Conservation (phyloP, 345 rosid species). For the Lepidium aucheri region DNA sequence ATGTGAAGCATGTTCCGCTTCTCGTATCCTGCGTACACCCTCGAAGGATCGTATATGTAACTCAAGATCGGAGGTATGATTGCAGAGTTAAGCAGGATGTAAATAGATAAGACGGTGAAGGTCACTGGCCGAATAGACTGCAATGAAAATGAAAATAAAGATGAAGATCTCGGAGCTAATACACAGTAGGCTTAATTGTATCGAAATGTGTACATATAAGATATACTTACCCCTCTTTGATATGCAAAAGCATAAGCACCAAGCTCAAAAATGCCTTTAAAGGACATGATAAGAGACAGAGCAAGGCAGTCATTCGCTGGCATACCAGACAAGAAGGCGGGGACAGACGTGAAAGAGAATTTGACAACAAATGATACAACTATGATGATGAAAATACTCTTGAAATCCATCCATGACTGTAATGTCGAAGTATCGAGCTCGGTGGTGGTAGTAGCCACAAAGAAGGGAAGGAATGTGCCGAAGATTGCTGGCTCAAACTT, state of each 20-base stretch:
- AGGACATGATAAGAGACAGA: conserved; percentile 38
- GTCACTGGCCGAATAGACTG: conserved; percentile 15
- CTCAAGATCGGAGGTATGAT: conserved; percentile 20
- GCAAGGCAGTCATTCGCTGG: conserved; percentile 37
- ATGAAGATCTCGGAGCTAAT: background rate
- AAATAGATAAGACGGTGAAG: conserved; percentile 15
- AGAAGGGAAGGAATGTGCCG: conserved; percentile 23
- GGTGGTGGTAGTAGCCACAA: conserved; percentile 9
- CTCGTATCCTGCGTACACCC: conserved; percentile 41
- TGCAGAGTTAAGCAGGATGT: conserved; percentile 23
- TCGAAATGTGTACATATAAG: background rate
- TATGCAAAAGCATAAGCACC: background rate
- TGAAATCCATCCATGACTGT: background rate
- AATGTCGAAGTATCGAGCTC: background rate
- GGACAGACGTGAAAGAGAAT: conserved; percentile 18
- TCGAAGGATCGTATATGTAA: conserved; percentile 35
- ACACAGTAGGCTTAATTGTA: background rate
- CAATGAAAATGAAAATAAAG: background rate
- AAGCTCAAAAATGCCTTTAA: conserved; percentile 38
- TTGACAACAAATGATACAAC: conserved; percentile 19
- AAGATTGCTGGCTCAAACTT: conserved; percentile 31
- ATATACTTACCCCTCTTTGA: conserved; percentile 21
- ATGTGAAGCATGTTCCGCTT: conserved; percentile 31
- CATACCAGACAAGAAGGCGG: conserved; percentile 29
- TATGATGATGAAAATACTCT: background rate